phyloP scores from a whole-genome alignment of 2,329 filamentous ascomycete species.

The Pestalotiopsis fici region DNA sequence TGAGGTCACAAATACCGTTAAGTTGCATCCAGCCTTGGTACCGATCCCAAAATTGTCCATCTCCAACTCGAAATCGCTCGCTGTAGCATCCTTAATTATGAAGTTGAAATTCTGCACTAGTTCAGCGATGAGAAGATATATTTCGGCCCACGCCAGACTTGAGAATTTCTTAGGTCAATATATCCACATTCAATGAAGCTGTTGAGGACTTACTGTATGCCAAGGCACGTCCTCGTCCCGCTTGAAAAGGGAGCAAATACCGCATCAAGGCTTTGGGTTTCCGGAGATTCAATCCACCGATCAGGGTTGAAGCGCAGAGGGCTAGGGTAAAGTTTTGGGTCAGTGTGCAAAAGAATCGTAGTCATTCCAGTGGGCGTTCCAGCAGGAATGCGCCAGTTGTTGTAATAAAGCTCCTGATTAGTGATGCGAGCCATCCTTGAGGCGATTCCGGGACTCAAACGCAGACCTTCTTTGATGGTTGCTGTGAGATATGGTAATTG shows the following conservation, averaged over 20 bases:
- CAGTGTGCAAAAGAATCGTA: slow-evolving; percentile 22
- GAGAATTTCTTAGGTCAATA: background rate
- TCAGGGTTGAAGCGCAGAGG: slow-evolving; percentile 25
- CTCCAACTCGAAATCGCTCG: background rate
- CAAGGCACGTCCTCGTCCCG: slow-evolving; percentile 6
- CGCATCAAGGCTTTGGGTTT: background rate
- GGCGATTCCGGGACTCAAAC: slow-evolving; percentile 42
- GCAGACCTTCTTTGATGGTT: slow-evolving; percentile 45
- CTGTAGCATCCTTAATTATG: background rate
- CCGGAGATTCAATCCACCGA: slow-evolving; percentile 19
- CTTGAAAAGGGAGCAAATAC: slow-evolving; percentile 1
- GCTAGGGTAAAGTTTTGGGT: slow-evolving; percentile 22
- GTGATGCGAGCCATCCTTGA: slow-evolving; percentile 43
- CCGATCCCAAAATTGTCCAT: background rate
- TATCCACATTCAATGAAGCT: background rate
- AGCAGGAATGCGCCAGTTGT: slow-evolving; percentile 24
- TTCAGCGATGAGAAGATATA: slow-evolving; percentile 22
- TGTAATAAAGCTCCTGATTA: slow-evolving; percentile 21
- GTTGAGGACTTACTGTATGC: slow-evolving; percentile 1
- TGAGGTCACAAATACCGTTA: background rate
- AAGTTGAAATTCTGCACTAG: slow-evolving; percentile 5
- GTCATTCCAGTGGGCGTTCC: slow-evolving; percentile 31
- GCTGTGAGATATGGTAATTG: slow-evolving; percentile 41
- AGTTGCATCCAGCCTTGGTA: background rate
- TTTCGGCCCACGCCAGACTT: slow-evolving; percentile 34